Evolutionary conservation across 2,329 filamentous ascomycete species (phyloP), one percentile per base, ranked within the genome.

Genomic region (Verticillium nonalfalfae): DNA sequence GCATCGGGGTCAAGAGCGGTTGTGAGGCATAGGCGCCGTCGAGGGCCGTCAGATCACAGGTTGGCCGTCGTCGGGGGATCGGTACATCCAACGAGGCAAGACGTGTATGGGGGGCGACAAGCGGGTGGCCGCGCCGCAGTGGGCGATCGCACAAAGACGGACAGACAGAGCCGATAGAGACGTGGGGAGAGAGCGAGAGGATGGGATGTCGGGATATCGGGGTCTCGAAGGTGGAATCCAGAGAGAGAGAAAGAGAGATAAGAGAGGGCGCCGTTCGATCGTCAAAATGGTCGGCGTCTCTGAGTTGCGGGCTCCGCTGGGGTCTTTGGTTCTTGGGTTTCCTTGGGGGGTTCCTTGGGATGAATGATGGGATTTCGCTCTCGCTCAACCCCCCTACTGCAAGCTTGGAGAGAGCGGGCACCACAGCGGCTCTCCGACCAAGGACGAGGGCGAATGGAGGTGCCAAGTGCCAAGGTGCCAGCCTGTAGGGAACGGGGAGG

Each of bases 11-110:
- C 34, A 38, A 61, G 59, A 54, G 56, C 7, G 50, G 56, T 50
- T 18, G 45, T 18, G 58, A 35, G 58, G 62, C 62, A 64, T 61
- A 60, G 59, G 60, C 62, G 62, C 62, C 61, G 63, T 58, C 50
- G 54, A 39, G 38, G 59, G 55, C 40, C 33, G 36, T 50, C 11
- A 18, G 45, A 18, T 50, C 45, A 50, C 45, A 50, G 21, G 11
- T 50, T 50, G 18, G 45, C 45, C 45, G 45, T 50, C 45, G 45
- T 50, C 15, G 45, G 45, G 45, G 18, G 3, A 50, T 36, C n/a
- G 18, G 45, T 50, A 50, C 45, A 21, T 50, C 45, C 45, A 50
- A 21, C 39, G 13, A 36, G 35, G 35, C 45, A 50, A 50, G 45
- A n/a, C 45, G 45, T 50, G 4, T n/a, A 50, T 13, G 18, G 45